phyloP scores from a whole-genome alignment of 73 alveolate genomes.

The Paramecium pentaurelia region DNA sequence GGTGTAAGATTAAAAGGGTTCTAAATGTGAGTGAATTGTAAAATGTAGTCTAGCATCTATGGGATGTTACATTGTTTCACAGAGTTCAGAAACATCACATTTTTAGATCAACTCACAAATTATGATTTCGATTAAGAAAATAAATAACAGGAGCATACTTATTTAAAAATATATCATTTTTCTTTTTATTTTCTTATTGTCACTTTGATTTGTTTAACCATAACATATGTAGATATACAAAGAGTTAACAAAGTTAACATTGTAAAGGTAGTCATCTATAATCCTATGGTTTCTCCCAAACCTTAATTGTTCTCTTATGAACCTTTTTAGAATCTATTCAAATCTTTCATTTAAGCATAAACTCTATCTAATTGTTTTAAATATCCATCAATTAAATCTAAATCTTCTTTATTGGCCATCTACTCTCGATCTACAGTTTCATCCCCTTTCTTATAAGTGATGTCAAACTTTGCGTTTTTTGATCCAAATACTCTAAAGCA shows the following conservation, averaged over 20 bases:
- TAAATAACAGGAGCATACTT: not conserved
- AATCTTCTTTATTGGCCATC: slow-evolving; percentile 6
- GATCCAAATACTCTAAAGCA: not conserved
- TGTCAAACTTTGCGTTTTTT: not conserved
- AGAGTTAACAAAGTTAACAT: not conserved
- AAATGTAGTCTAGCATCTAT: not conserved
- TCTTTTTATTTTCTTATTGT: not conserved
- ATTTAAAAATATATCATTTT: not conserved
- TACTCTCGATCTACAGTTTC: not conserved
- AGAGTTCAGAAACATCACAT: not conserved
- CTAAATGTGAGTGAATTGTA: slow-evolving; percentile 12
- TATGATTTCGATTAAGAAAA: not conserved
- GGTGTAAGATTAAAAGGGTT: not conserved
- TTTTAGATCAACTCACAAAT: not conserved
- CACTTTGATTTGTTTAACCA: not conserved
- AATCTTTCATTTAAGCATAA: not conserved
- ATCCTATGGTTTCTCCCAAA: not conserved
- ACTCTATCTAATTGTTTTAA: not conserved
- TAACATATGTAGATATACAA: not conserved
- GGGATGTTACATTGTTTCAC: not conserved
- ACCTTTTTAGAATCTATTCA: not conserved
- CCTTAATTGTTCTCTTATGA: not conserved
- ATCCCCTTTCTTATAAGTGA: not conserved
- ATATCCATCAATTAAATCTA: not conserved
- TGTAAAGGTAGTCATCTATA: not conserved